Conservation (phyloP, 352 stramenopile genomes). For the Pilasporangium apinafurcum region DNA sequence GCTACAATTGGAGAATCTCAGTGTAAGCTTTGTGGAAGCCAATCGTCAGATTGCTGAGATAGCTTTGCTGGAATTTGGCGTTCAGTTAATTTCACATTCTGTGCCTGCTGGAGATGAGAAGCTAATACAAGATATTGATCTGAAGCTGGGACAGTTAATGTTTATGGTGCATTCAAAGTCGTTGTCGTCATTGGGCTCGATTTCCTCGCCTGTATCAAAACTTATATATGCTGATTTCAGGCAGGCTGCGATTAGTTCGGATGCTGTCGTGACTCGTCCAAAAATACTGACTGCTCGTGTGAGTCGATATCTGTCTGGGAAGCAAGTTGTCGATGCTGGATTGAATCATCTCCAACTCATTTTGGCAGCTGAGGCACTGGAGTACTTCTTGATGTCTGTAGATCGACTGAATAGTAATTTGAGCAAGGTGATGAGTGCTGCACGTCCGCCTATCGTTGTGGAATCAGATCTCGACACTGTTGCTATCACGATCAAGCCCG, state of each 20-base stretch:
- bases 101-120: constrained; percentile 37
- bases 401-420: constrained; percentile 49
- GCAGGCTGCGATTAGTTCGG: constrained; percentile 14
- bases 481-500: constrained; percentile 2
- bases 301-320: constrained; percentile 34
- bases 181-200: constrained; percentile 20
- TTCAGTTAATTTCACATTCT: constrained; percentile 33
- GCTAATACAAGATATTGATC: constrained; percentile 38
- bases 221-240: constrained; percentile 53
- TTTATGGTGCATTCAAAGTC: constrained; percentile 45
- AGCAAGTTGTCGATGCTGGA: constrained; percentile 29
- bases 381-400: constrained; percentile 59
- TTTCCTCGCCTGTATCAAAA: constrained; percentile 31
- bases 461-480: constrained; percentile 20
- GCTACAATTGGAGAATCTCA: constrained; percentile 48
- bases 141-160: constrained; percentile 37
- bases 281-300: constrained; percentile 42
- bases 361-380: constrained; percentile 29
- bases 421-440: constrained; percentile 38
- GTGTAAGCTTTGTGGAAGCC: constrained; percentile 35
- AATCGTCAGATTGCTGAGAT: constrained; percentile 38
- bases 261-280: constrained; percentile 18
- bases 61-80: constrained; percentile 38
- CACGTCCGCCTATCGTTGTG: constrained; percentile 21
- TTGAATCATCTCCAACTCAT: constrained; percentile 49